Percentiles rank a stretch among this genome's conserved stretches.
These are phyloP conservation scores for Aspergillus vadensis DNA, from an alignment of 2,329 filamentous ascomycete species.

Conservation along the genomic window DNA sequence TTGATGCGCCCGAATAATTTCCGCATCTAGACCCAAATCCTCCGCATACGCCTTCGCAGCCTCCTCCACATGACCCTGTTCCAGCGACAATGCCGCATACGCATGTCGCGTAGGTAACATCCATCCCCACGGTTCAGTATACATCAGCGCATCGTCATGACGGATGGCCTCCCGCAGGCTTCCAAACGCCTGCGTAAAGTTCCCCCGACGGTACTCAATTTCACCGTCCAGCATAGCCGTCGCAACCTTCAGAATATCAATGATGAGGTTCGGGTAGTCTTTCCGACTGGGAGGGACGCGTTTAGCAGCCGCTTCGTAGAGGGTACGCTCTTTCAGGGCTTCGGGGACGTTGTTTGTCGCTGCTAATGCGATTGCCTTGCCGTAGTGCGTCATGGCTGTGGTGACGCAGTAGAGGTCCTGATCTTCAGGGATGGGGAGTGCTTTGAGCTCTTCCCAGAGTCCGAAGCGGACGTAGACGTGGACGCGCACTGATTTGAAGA, in stretches of 20 bases:
- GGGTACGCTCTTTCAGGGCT: slow-evolving; percentile 53
- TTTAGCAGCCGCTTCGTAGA: slow-evolving; percentile 56
- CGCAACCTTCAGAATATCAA: slow-evolving; percentile 63
- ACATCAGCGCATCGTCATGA: slow-evolving; percentile 64
- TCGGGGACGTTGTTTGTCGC: slow-evolving; percentile 56
- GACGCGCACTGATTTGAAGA: slow-evolving; percentile 65
- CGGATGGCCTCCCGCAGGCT: slow-evolving; percentile 59
- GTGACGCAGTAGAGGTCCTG: slow-evolving; percentile 66
- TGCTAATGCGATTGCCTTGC: slow-evolving; percentile 65
- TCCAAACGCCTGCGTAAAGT: slow-evolving; percentile 52
- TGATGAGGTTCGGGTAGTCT: slow-evolving; percentile 67
- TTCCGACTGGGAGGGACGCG: slow-evolving; percentile 60
- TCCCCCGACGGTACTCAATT: slow-evolving; percentile 64
- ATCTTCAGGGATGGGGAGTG: slow-evolving; percentile 57
- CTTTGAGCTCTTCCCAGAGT: slow-evolving; percentile 66
- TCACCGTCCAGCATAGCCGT: slow-evolving; percentile 70
- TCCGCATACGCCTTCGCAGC: slow-evolving; percentile 60
- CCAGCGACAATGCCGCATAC: slow-evolving; percentile 66
- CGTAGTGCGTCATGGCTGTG: slow-evolving; percentile 68
- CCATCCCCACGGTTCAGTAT: slow-evolving; percentile 75
- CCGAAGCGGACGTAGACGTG: slow-evolving; percentile 75
- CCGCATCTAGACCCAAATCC: slow-evolving; percentile 60
- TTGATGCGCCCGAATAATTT: slow-evolving; percentile 61
- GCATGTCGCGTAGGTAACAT: slow-evolving; percentile 74
- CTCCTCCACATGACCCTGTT: slow-evolving; percentile 60